Conservation (phyloP, 164 flowering plant species). For the Houttuynia cordata region DNA sequence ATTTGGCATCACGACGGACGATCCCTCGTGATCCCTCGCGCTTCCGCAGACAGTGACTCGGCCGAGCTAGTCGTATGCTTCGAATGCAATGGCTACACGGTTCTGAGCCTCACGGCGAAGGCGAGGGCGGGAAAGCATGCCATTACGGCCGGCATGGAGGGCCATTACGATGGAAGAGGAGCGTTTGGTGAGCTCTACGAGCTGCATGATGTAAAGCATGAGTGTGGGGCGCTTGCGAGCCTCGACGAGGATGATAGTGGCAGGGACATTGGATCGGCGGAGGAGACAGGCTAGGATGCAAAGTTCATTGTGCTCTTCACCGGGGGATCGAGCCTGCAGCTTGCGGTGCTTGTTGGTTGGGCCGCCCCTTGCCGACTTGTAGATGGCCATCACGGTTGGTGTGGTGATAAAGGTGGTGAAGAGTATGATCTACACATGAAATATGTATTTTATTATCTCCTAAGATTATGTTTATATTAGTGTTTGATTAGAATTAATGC, state of each 20-base stretch:
- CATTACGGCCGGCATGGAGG: slow-evolving; percentile 37
- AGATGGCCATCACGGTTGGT: slow-evolving; percentile 51
- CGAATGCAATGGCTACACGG: slow-evolving; percentile 13
- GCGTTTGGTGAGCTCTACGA: slow-evolving; percentile 62
- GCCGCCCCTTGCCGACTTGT: slow-evolving; percentile 33
- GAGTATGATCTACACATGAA: too few relatives aligned
- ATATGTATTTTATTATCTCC: too few relatives aligned
- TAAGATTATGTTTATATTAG: too few relatives aligned
- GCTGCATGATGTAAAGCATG: slow-evolving; percentile 43
- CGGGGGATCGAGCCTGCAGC: slow-evolving; percentile 6
- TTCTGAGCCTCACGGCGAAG: slow-evolving; percentile 1
- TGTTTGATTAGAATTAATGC: too few relatives aligned
- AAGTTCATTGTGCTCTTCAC: slow-evolving; percentile 17
- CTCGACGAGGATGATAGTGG: slow-evolving; percentile 48
- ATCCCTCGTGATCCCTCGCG: too few relatives aligned
- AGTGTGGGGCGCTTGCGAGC: slow-evolving; percentile 21
- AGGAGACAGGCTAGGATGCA: slow-evolving; percentile 53
- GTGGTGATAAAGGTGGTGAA: slow-evolving; percentile 78
- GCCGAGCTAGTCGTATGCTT: slow-evolving; percentile 24
- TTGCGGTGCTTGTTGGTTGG: slow-evolving; percentile 11
- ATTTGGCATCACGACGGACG: too few relatives aligned
- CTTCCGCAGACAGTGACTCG: slow-evolving; percentile 43
- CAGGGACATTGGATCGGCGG: slow-evolving; percentile 36
- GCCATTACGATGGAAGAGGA: slow-evolving; percentile 58
- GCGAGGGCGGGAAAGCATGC: slow-evolving; percentile 28